A percentile compares a stretch with the other conserved stretches of the same genome.
phyloP scores from a whole-genome alignment of 805 yeast species.

The Saccharomycopsis vini region DNA sequence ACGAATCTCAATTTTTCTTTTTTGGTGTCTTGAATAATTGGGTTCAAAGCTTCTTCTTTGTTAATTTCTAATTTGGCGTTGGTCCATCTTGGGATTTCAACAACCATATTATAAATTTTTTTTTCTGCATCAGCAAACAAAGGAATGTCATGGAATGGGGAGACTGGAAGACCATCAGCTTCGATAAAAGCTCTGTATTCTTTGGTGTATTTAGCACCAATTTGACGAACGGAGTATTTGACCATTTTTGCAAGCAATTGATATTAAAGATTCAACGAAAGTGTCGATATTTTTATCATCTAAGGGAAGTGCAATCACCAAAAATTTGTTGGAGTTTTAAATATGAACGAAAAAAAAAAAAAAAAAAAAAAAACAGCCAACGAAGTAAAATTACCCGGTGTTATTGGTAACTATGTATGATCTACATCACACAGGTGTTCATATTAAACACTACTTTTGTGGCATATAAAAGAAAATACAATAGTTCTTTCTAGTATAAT shows the following conservation, averaged over 20 bases:
- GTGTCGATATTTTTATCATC: too few species aligned
- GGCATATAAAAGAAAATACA: too few species aligned
- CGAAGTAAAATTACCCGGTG: too few species aligned
- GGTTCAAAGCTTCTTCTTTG: constrained; percentile 50
- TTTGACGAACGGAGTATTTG: constrained; percentile 68
- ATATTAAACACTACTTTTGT: too few species aligned
- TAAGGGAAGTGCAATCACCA: too few species aligned
- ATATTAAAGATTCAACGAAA: too few species aligned
- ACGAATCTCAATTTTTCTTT: constrained; percentile 71
- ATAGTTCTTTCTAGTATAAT: too few species aligned
- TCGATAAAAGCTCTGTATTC: constrained; percentile 28
- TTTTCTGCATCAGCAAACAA: constrained; percentile 34
- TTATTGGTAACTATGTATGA: too few species aligned
- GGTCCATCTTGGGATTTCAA: constrained; percentile 74
- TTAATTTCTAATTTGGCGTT: constrained; percentile 78
- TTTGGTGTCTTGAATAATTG: constrained; percentile 72
- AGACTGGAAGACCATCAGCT: constrained; percentile 38
- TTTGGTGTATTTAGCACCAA: constrained; percentile 19
- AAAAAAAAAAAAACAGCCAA: too few species aligned
- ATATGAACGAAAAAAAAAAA: too few species aligned
- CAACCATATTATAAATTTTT: constrained; percentile 52
- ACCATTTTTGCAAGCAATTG: constrained; percentile 47
- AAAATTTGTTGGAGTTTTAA: too few species aligned
- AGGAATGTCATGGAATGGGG: constrained; percentile 70
- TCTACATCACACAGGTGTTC: too few species aligned